Percentiles rank a stretch among this genome's conserved stretches.
Evolutionary conservation across 805 yeast genomes (phyloP).

Genomic region (Pichia kluyveri): DNA sequence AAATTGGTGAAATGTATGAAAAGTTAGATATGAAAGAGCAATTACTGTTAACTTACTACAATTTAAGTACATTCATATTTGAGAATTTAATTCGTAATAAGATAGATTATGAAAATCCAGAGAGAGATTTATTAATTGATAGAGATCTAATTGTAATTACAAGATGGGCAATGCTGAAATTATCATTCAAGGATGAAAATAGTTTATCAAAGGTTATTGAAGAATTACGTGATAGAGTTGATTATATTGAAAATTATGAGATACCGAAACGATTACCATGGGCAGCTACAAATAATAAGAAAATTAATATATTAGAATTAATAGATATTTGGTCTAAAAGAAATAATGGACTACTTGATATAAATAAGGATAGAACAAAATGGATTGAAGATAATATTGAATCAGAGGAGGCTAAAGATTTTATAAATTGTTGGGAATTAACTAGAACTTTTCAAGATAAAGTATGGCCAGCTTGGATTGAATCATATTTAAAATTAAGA

Average conservation of each 20-base stretch:
- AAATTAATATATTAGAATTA: constrained; percentile 12
- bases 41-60: constrained; percentile 49
- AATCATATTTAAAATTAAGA: constrained; percentile 69
- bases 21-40: constrained; percentile 50
- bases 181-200: constrained; percentile 2
- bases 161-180: constrained; percentile 18
- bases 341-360: background rate
- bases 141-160: constrained; percentile 23
- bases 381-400: constrained; percentile 18
- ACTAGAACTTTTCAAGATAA: constrained; percentile 14
- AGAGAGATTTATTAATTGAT: constrained; percentile 20
- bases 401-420: constrained; percentile 11
- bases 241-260: constrained; percentile 18
- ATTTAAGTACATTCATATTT: constrained; percentile 20
- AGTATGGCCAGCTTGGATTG: constrained; percentile 65
- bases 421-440: constrained; percentile 16
- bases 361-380: constrained; percentile 5
- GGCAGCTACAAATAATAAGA: background rate
- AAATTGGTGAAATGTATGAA: constrained; percentile 82
- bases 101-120: constrained; percentile 11
- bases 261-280: constrained; percentile 8
- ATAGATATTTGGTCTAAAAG: constrained; percentile 12
- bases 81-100: constrained; percentile 19
- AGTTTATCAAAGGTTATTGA: constrained; percentile 7
- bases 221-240: constrained; percentile 22